Evolutionary conservation across 1,139 yeast genomes (phyloP).

Genomic region (Pichia sp.): DNA sequence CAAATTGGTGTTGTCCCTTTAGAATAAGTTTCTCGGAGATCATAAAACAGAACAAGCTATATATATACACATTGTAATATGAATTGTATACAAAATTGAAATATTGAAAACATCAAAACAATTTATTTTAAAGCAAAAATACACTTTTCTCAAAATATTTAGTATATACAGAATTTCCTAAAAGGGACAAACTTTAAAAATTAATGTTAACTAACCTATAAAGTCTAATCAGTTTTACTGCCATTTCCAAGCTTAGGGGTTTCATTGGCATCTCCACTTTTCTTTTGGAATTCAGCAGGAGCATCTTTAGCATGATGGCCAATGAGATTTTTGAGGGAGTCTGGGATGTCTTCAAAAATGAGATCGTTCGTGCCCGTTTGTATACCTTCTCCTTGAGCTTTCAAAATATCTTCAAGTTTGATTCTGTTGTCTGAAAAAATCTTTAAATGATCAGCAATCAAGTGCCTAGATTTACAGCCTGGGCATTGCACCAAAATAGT

Average conservation of each 20-base stretch:
- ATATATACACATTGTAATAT: neutral
- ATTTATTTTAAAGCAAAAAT: neutral
- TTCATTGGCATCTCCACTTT: conserved; percentile 8
- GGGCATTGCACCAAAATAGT: conserved; percentile 91
- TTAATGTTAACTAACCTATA: neutral
- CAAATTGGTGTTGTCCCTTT: neutral
- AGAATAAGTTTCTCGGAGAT: neutral
- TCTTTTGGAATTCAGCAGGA: conserved; percentile 35
- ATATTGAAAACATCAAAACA: neutral
- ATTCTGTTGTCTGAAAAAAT: conserved; percentile 62
- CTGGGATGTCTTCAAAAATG: conserved; percentile 70
- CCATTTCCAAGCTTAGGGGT: conserved; percentile 11
- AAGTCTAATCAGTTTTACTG: neutral
- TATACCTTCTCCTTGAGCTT: conserved; percentile 68
- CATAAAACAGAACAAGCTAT: neutral
- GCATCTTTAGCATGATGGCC: conserved; percentile 66
- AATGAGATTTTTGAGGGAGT: conserved; percentile 43
- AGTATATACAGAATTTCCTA: neutral
- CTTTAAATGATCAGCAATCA: conserved; percentile 90
- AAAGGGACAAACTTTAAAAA: neutral
- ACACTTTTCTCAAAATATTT: neutral
- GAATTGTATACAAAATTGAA: neutral
- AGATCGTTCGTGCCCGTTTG: conserved; percentile 56
- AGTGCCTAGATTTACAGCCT: conserved; percentile 78
- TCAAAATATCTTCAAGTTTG: conserved; percentile 74